Evolutionary conservation across 352 stramenopile genomes (phyloP), one percentile per base, ranked within the genome.

Genomic region (Phytopythium chamaehyphon): DNA sequence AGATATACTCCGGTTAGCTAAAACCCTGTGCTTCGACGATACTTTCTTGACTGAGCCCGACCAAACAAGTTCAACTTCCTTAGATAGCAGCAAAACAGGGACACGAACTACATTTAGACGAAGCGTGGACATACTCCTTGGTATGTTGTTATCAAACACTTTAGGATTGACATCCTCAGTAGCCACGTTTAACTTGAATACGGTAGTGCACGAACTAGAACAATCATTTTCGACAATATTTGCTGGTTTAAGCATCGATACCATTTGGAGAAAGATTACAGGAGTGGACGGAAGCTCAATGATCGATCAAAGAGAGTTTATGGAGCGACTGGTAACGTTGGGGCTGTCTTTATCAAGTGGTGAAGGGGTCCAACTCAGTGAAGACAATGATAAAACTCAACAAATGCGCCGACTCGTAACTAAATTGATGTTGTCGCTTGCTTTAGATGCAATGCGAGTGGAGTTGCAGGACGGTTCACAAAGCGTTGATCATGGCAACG

Each of bases 11-110:
- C 61, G 74, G 0, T 21, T 90, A 7, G 56, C 61, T 3, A 72
- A 75, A 26, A 64, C 66, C 16, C 45, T 86, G 22, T 59, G 63
- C 15, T 76, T 86, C 38, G 57, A 72, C 23, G 72, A 83, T 36
- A 24, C 54, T 10, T 53, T 53, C 9, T 8, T 14, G 37, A 42
- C 15, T 22, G 14, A 18, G 6, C 15, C 15, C 37, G n/a, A n/a
- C n/a, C n/a, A n/a, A n/a, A n/a, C n/a, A n/a, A 42, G 37, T n/a
- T 42, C 37, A 9, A 22, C 37, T 8, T 8, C 18, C 37, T 42
- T 14, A 42, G 18, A 42, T n/a, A 33, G 28, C 28, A 33, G 28
- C 28, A 33, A 33, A 33, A 33, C 9, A 10, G 28, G 28, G 5
- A 33, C 28, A 10, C 28, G 9, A 33, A 33, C 28, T 33, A 33